Conservation (phyloP, 2,329 filamentous ascomycete genomes). For the Alternaria gaisen region DNA sequence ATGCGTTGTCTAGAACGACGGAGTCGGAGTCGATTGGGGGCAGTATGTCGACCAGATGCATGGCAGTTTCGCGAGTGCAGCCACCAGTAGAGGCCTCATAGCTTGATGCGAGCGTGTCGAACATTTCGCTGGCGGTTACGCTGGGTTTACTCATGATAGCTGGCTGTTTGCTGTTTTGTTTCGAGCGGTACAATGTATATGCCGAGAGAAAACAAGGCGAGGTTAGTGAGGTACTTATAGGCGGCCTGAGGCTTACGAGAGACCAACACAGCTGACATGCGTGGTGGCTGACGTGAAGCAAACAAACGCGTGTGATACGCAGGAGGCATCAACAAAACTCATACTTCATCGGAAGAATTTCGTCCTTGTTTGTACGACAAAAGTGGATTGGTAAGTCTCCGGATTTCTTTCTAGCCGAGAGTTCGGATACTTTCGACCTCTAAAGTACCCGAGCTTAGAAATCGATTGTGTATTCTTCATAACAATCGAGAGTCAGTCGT, state of each 20-base stretch:
- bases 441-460: not conserved
- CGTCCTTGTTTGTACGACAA: accelerated
- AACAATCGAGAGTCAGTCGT: not conserved
- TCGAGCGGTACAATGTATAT: not conserved
- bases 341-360: not conserved
- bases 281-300: conserved; percentile 1
- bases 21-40: conserved; percentile 22
- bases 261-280: not conserved
- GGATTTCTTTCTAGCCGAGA: not conserved
- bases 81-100: conserved; percentile 30
- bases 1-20: conserved; percentile 38
- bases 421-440: not conserved
- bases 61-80: conserved; percentile 24
- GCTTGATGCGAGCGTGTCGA: not conserved
- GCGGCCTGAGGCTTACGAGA: not conserved
- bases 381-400: not conserved
- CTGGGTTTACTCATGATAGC: conserved; percentile 2
- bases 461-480: not conserved
- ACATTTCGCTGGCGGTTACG: not conserved
- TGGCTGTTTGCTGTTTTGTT: not conserved
- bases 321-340: not conserved
- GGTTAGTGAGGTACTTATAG: conserved; percentile 3
- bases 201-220: not conserved
- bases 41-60: conserved; percentile 22
- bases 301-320: not conserved